Evolutionary conservation across 129 eudicot species (phyloP).

Genomic region (Sambucus nigra): DNA sequence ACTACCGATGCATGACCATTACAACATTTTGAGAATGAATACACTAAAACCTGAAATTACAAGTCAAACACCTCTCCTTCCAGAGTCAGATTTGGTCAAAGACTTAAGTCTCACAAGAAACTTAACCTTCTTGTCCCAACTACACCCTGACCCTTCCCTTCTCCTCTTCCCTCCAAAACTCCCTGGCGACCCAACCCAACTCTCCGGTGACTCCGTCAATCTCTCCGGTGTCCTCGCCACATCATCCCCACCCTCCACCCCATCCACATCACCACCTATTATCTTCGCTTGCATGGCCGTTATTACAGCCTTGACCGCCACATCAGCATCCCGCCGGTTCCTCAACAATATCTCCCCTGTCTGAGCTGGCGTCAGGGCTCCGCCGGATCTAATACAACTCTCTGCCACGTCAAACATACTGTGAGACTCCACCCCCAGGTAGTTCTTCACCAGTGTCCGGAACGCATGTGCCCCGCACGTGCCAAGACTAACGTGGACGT

Average conservation of each 20-base stretch:
- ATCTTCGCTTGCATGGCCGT: slow-evolving; percentile 39
- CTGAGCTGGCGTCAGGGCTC: slow-evolving; percentile 43
- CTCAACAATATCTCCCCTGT: slow-evolving; percentile 37
- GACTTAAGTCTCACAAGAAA: slow-evolving; percentile 28
- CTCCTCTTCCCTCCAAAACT: slow-evolving; percentile 23
- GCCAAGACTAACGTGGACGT: slow-evolving; percentile 37
- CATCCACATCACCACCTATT: slow-evolving; percentile 26
- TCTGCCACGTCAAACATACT: slow-evolving; percentile 34
- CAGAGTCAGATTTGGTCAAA: slow-evolving; percentile 33
- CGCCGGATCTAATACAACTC: slow-evolving; percentile 37
- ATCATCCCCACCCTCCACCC: slow-evolving; percentile 17
- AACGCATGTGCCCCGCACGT: slow-evolving; percentile 36
- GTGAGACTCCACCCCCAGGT: slow-evolving; percentile 33
- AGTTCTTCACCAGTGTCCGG: slow-evolving; percentile 28
- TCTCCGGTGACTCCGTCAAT: slow-evolving; percentile 16
- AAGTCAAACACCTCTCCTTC: slow-evolving; percentile 23
- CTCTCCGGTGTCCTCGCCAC: slow-evolving; percentile 18
- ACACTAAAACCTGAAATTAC: no score
- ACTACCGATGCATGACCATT: no score
- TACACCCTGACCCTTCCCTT: slow-evolving; percentile 18
- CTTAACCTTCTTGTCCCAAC: slow-evolving; percentile 28
- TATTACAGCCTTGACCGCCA: slow-evolving; percentile 31
- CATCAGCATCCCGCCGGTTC: slow-evolving; percentile 29
- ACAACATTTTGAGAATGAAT: no score
- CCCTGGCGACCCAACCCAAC: slow-evolving; percentile 12